Percentiles rank a stretch among this genome's conserved stretches.
Evolutionary conservation across 257 asterid genomes (phyloP).

Genomic region (Gentiana dahurica): DNA sequence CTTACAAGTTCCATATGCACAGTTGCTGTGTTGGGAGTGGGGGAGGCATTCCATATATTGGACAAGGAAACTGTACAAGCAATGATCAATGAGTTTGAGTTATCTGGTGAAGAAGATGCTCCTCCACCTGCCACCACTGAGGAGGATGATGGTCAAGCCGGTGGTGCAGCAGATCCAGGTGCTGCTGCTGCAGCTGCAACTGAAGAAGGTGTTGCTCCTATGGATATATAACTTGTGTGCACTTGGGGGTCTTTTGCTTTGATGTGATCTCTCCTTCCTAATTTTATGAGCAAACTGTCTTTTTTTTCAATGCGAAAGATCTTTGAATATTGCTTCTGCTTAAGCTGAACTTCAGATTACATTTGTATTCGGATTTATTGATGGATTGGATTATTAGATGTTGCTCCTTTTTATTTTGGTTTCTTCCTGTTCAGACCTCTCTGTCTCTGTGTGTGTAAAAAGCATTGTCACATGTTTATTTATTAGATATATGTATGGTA

Average conservation of each 20-base stretch:
- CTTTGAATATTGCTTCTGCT: not conserved
- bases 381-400: too few species aligned
- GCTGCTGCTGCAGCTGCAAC: slow-evolving; percentile 32
- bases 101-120: slow-evolving; percentile 57
- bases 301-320: not conserved
- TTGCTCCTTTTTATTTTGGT: not conserved
- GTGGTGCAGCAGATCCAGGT: slow-evolving; percentile 24
- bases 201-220: slow-evolving; percentile 56
- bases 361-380: too few species aligned
- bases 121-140: slow-evolving; percentile 21
- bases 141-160: slow-evolving; percentile 39
- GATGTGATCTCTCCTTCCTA: not conserved
- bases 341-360: not conserved
- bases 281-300: not conserved
- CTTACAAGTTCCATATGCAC: slow-evolving; percentile 84
- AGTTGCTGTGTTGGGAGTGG: slow-evolving; percentile 65
- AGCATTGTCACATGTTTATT: too few species aligned
- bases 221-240: slow-evolving; percentile 47
- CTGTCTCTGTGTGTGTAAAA: too few species aligned
- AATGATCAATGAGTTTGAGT: slow-evolving; percentile 69
- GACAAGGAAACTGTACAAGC: slow-evolving; percentile 66
- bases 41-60: slow-evolving; percentile 67
- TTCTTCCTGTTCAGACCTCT: not conserved
- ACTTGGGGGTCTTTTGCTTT: not conserved
- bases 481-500: too few species aligned